These are phyloP conservation scores for Calonectria honghensis DNA, from an alignment of 2,329 filamentous ascomycete genomes.

Conservation along the genomic window DNA sequence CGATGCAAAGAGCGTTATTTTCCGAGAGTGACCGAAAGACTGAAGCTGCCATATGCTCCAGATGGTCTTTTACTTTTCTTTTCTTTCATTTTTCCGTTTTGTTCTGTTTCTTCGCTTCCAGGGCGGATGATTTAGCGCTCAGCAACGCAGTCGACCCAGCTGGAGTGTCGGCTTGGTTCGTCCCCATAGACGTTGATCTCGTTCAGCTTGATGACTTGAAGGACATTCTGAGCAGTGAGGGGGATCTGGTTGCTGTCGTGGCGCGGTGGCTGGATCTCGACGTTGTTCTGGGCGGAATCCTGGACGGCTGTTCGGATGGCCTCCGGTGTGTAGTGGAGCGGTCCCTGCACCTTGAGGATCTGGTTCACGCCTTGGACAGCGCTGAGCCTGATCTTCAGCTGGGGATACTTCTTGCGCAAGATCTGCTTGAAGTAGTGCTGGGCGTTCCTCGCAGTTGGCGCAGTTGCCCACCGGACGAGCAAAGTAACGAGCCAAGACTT, in stretches of 20 bases:
- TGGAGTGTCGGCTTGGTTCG: not conserved
- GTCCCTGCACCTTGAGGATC: not conserved
- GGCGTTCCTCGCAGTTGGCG: not conserved
- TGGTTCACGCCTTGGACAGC: not conserved
- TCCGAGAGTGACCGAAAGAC: not conserved
- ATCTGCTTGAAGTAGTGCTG: not conserved
- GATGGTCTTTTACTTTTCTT: not conserved
- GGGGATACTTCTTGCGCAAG: not conserved
- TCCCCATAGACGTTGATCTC: not conserved
- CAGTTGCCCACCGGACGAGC: not conserved
- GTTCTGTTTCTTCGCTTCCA: not conserved
- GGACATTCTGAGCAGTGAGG: not conserved
- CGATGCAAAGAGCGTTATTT: not conserved
- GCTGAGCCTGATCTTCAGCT: not conserved
- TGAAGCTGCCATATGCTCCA: not conserved
- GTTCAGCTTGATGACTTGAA: not conserved
- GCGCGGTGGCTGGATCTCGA: not conserved
- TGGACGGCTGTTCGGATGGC: not conserved
- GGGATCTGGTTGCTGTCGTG: not conserved
- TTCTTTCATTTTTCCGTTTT: not conserved
- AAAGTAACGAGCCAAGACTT: not conserved
- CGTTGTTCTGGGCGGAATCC: not conserved
- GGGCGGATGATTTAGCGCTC: not conserved
- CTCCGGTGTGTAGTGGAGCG: not conserved
- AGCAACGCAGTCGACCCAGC: constrained; percentile 14